Percentiles rank a stretch among this genome's conserved stretches.
These are phyloP conservation scores for Aspergillus ostianus DNA, from an alignment of 495 filamentous ascomycete species.

Conservation along the genomic window DNA sequence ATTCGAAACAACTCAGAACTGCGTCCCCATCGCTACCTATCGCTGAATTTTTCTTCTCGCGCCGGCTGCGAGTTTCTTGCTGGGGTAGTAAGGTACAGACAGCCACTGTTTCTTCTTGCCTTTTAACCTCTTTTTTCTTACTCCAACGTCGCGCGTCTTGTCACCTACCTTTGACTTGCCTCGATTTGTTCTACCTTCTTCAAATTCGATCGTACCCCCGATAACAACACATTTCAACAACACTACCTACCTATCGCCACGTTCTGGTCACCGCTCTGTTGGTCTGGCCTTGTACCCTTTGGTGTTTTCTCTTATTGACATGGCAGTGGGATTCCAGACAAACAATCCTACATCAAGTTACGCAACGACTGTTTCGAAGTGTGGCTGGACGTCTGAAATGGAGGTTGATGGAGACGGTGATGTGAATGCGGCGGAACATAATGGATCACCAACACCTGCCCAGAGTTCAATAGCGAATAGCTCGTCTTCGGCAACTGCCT, in stretches of 20 bases:
- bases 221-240: neutral
- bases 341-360: slow-evolving; percentile 12
- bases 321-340: slow-evolving; percentile 30
- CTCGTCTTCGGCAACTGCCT: slow-evolving; percentile 8
- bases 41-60: neutral
- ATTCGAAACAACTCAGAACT: neutral
- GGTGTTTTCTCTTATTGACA: slow-evolving; percentile 10
- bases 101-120: neutral
- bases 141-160: neutral
- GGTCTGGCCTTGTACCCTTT: neutral
- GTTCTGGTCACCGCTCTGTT: neutral
- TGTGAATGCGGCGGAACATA: slow-evolving; percentile 19
- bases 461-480: slow-evolving; percentile 12
- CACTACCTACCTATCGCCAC: neutral
- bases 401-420: slow-evolving; percentile 30
- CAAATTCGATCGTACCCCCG: neutral
- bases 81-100: neutral
- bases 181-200: neutral
- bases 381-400: slow-evolving; percentile 26
- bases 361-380: slow-evolving; percentile 15
- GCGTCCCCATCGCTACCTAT: neutral
- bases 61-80: neutral
- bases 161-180: neutral
- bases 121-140: neutral
- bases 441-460: slow-evolving; percentile 13